phyloP scores from a whole-genome alignment of 1,284 basidiomycete species.

The Austroboletus niveus region DNA sequence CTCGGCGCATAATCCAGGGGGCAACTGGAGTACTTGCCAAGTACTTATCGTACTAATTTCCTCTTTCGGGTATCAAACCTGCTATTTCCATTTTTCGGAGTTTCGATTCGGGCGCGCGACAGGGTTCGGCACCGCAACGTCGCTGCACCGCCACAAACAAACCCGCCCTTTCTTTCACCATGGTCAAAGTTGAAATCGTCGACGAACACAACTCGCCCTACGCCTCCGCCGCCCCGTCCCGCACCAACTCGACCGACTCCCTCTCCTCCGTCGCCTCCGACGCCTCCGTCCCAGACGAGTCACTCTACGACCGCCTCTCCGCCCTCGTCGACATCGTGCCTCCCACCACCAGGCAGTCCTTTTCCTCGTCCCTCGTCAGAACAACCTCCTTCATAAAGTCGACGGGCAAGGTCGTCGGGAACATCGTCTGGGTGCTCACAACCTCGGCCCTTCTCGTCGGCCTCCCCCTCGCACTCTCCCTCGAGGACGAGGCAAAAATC shows the following conservation, averaged over 20 bases:
- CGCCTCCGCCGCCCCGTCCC: slow-evolving; percentile 61
- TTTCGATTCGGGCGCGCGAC: slow-evolving; percentile 17
- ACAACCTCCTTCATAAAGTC: slow-evolving; percentile 65
- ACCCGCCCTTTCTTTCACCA: slow-evolving; percentile 29
- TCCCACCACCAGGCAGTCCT: slow-evolving; percentile 79
- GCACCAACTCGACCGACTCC: slow-evolving; percentile 65
- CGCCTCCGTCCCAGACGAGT: slow-evolving; percentile 62
- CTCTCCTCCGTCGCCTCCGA: slow-evolving; percentile 75
- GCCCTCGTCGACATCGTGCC: slow-evolving; percentile 96
- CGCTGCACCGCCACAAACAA: slow-evolving; percentile 26
- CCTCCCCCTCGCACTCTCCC: slow-evolving; percentile 86
- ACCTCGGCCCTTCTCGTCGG: slow-evolving; percentile 93
- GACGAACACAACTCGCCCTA: slow-evolving; percentile 77
- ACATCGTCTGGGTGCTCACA: slow-evolving; percentile 91
- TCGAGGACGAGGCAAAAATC: slow-evolving; percentile 95
- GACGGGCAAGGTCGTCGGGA: slow-evolving; percentile 75
- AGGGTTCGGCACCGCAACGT: slow-evolving; percentile 26
- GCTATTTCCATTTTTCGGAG: slow-evolving; percentile 20
- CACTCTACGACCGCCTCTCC: slow-evolving; percentile 84
- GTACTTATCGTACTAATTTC: slow-evolving; percentile 27
- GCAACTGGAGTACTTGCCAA: slow-evolving; percentile 23
- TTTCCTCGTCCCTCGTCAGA: slow-evolving; percentile 60
- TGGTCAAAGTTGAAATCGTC: slow-evolving; percentile 86
- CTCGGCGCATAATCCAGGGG: slow-evolving; percentile 17
- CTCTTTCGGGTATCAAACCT: slow-evolving; percentile 4